A percentile compares a stretch with the other conserved stretches of the same genome.
phyloP scores from a whole-genome alignment of 495 filamentous ascomycete genomes.

The Annulohypoxylon maeteangense region DNA sequence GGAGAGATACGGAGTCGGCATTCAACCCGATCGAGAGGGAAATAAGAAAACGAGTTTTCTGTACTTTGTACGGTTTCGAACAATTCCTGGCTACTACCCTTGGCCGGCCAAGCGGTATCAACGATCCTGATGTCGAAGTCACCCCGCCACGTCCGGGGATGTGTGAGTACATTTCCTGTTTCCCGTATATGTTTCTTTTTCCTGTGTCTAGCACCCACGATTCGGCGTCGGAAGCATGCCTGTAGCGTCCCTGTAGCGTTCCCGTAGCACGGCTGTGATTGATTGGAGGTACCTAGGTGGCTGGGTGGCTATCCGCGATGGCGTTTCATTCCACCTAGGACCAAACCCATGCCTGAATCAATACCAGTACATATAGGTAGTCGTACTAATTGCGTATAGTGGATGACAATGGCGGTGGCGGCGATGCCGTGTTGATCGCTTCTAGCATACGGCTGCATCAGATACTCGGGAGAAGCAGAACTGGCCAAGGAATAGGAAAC shows the following conservation, averaged over 20 bases:
- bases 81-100: conserved; percentile 54
- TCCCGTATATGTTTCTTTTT: neutral
- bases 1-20: conserved; percentile 29
- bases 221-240: neutral
- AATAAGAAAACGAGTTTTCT: conserved; percentile 54
- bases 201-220: neutral
- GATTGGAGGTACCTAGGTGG: no score
- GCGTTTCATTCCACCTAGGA: no score
- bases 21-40: conserved; percentile 51
- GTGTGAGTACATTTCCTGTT: conserved; percentile 3
- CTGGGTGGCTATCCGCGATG: no score
- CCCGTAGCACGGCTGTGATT: no score
- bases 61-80: conserved; percentile 56
- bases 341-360: no score
- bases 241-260: no score
- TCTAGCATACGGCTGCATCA: conserved; percentile 17
- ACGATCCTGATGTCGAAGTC: conserved; percentile 51
- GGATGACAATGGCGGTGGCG: conserved; percentile 19
- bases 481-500: neutral
- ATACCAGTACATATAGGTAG: no score
- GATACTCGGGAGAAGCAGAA: conserved; percentile 24
- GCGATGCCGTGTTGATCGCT: conserved; percentile 13
- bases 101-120: conserved; percentile 54
- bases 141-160: conserved; percentile 24
- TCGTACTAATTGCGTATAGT: conserved; percentile 11